Evolutionary conservation across 2,329 filamentous ascomycete genomes (phyloP).

Genomic region (Penicillium sp.): DNA sequence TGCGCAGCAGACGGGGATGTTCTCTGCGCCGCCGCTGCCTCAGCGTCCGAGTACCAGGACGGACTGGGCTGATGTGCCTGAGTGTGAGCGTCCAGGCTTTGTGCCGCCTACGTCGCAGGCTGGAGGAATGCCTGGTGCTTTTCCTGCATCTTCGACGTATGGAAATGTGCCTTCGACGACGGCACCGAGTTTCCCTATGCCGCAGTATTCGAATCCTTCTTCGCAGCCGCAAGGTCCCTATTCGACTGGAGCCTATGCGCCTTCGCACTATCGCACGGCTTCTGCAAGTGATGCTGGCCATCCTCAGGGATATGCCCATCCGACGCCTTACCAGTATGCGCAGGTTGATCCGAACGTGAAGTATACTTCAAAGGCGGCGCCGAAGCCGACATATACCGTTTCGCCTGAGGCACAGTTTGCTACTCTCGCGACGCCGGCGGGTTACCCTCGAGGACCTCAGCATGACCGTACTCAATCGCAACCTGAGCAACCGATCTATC

Average conservation of each 20-base stretch:
- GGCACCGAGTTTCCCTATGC: conserved; percentile 24
- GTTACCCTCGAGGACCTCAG: conserved; percentile 11
- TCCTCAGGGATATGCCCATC: conserved; percentile 30
- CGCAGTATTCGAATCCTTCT: conserved; percentile 31
- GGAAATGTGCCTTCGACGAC: conserved; percentile 18
- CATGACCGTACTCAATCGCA: neutral
- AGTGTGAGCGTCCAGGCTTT: conserved; percentile 43
- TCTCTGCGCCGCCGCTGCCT: conserved; percentile 3
- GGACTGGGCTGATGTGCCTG: conserved; percentile 41
- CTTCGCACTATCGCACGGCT: conserved; percentile 33
- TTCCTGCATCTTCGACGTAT: conserved; percentile 28
- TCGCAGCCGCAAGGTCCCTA: conserved; percentile 11
- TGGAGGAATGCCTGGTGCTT: conserved; percentile 32
- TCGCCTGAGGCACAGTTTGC: conserved; percentile 28
- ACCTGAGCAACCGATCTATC: conserved; percentile 18
- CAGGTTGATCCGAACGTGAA: conserved; percentile 41
- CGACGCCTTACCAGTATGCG: conserved; percentile 39
- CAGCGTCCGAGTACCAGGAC: conserved; percentile 17
- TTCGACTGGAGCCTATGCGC: conserved; percentile 16
- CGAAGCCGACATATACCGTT: conserved; percentile 25
- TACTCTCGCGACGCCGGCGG: conserved; percentile 18
- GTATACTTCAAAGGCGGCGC: conserved; percentile 34
- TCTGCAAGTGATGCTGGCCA: conserved; percentile 26
- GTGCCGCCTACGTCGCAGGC: conserved; percentile 39
- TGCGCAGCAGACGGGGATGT: conserved; percentile 22